Percentiles rank a stretch among this genome's conserved stretches.
Conservation (phyloP, 2,329 filamentous ascomycete species). For the Cercospora sojina region DNA sequence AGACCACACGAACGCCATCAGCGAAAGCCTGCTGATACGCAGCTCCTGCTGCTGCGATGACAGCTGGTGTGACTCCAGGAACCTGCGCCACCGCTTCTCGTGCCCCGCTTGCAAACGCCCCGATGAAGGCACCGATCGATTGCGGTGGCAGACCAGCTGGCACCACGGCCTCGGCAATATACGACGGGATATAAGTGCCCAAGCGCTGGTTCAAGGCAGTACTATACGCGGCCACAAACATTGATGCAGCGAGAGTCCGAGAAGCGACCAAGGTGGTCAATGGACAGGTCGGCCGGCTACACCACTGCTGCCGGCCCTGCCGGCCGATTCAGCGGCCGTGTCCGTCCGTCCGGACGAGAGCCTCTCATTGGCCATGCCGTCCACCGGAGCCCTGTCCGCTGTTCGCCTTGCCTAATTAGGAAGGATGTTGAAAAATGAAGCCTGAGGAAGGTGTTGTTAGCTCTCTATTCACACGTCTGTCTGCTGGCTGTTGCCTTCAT, state of each 20-base stretch:
- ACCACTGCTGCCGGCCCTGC: too few species aligned
- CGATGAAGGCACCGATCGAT: background rate
- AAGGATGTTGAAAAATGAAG: too few species aligned
- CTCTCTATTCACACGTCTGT: too few species aligned
- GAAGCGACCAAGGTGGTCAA: background rate
- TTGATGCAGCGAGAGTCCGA: background rate
- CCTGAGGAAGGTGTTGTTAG: too few species aligned
- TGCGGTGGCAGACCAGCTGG: background rate
- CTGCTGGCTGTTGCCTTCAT: too few species aligned
- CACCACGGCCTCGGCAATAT: background rate
- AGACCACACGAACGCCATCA: conserved; percentile 39
- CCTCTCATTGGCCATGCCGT: too few species aligned
- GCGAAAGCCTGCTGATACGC: background rate
- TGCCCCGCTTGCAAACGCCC: background rate
- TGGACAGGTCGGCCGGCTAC: too few species aligned
- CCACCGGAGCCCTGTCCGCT: too few species aligned
- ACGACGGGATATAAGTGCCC: background rate
- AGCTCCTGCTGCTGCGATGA: background rate
- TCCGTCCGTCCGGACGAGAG: too few species aligned
- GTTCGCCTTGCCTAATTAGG: too few species aligned
- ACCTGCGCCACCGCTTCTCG: background rate
- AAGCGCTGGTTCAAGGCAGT: background rate
- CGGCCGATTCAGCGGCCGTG: too few species aligned
- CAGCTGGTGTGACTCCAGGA: background rate
- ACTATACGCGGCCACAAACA: background rate